Evolutionary conservation across 2,329 filamentous ascomycete genomes (phyloP).

Genomic region (Arthroderma sp.): DNA sequence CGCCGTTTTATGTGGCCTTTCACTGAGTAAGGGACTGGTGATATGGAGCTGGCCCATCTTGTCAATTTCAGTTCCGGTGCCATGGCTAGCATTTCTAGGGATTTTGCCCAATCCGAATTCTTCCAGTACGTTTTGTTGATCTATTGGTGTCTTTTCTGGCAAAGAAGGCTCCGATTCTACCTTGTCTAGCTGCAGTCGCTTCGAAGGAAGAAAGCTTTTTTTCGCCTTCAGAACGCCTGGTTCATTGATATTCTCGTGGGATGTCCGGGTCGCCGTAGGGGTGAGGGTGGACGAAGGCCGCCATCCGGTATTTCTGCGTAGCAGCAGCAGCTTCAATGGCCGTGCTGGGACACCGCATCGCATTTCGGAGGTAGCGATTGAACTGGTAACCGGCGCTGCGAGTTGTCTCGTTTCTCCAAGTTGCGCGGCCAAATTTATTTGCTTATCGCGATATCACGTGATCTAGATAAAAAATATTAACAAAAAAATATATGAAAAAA

Average conservation of each 20-base stretch:
- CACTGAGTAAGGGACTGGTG: constrained; percentile 9
- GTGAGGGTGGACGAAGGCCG: not conserved
- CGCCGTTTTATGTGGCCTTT: constrained; percentile 14
- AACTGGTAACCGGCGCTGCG: not conserved
- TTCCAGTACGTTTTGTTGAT: constrained; percentile 6
- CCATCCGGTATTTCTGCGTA: not conserved
- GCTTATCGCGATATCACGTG: no score
- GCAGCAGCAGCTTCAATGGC: not conserved
- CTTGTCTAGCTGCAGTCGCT: not conserved
- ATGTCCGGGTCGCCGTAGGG: not conserved
- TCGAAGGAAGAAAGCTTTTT: not conserved
- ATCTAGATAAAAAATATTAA: no score
- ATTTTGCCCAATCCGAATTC: constrained; percentile 16
- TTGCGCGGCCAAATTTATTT: not conserved
- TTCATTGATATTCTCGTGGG: not conserved
- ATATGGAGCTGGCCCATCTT: constrained; percentile 12
- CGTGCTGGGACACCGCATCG: not conserved
- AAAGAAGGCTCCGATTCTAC: not conserved
- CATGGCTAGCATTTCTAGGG: constrained; percentile 10
- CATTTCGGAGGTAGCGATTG: not conserved
- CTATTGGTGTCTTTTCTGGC: not conserved
- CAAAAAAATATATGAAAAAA: no score
- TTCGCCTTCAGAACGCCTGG: not conserved
- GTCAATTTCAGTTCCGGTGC: constrained; percentile 12
- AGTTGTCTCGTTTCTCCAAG: not conserved